These are phyloP conservation scores for Podila clonocystis DNA, from an alignment of 192 early-diverging fungal species.

Conservation along the genomic window DNA sequence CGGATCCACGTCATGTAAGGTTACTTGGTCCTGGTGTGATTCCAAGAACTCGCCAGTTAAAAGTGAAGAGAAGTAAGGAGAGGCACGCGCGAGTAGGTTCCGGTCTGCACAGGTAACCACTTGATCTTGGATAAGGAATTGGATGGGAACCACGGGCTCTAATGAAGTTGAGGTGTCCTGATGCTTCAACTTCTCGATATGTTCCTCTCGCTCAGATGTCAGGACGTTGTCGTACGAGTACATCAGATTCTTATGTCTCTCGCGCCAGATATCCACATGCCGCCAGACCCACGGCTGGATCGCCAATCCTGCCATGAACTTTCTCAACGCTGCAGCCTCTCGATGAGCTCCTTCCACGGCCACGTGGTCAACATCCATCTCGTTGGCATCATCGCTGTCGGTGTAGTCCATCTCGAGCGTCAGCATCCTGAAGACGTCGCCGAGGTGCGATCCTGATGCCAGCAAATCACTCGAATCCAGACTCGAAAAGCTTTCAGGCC, in stretches of 20 bases:
- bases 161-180: background rate
- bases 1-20: slow-evolving; percentile 19
- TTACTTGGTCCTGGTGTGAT: slow-evolving; percentile 20
- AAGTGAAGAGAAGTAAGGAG: slow-evolving; percentile 23
- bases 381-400: background rate
- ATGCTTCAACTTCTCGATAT: slow-evolving; percentile 3
- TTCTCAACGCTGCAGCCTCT: slow-evolving; percentile 25
- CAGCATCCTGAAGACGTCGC: slow-evolving; percentile 30
- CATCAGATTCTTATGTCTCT: slow-evolving; percentile 13
- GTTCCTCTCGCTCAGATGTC: slow-evolving; percentile 21
- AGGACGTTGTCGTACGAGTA: slow-evolving; percentile 5
- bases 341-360: background rate
- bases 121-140: slow-evolving; percentile 22
- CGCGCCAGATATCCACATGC: slow-evolving; percentile 21
- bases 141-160: background rate
- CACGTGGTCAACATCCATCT: background rate
- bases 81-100: slow-evolving; percentile 6
- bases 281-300: slow-evolving; percentile 34
- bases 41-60: slow-evolving; percentile 24
- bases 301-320: slow-evolving; percentile 38
- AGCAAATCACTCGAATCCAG: slow-evolving; percentile 18
- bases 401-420: slow-evolving; percentile 40
- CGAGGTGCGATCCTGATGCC: slow-evolving; percentile 17
- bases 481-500: background rate
- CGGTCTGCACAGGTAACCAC: slow-evolving; percentile 23